Base-by-base conservation (phyloP, 805 yeast genomes). In the Schizosaccharomyces cryophilus region DNA sequence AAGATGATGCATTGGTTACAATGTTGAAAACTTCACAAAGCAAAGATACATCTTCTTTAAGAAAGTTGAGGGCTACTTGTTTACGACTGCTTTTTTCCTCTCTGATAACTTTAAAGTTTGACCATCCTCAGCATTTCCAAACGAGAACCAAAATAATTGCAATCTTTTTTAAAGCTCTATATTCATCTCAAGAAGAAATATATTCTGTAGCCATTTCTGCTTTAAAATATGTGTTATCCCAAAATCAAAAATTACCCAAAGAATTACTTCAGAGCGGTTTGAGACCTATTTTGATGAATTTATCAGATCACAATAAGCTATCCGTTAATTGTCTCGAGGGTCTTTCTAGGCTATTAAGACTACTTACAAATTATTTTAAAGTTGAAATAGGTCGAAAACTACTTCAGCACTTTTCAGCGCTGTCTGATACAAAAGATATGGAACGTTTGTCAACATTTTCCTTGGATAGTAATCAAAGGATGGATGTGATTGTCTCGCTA, bases 321-420 rank as follows among this genome's bases (percentile, higher is more conserved):
- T 86, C 96, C 0, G 93, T 87, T 0, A 78, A 86, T 1, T 96
- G 96, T 1, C 74, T 93, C 19, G 95, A 90, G 67, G 96, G 97
- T 0, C 74, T 93, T 26, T 94, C 96, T 0, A 75, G 94, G 56
- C 75, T 93, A 38, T 75, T 93, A 54, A 96, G 90, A 68, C 74
- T 94, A 26, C 74, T 93, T 65, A 88, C 90, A 42, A 87, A 94
- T 3, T 90, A 93, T 67, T 93, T 93, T 76, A 85, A 94, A 69
- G 96, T 94, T 21, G 99, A 93, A 70, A 90, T 93, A 65, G 99
- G 99, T 42, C 79, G 88, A 60, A 93, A 93, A 67, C 73, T 93
- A 61, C 76, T 94, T 38, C 97, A 93, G 68, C 98, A 93, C 71
- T 75, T 93, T 65, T 84, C 83, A 79, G 95, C 96, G 0, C 88